Conservation (phyloP, 106 monocot species). For the Agapanthus africanus region DNA sequence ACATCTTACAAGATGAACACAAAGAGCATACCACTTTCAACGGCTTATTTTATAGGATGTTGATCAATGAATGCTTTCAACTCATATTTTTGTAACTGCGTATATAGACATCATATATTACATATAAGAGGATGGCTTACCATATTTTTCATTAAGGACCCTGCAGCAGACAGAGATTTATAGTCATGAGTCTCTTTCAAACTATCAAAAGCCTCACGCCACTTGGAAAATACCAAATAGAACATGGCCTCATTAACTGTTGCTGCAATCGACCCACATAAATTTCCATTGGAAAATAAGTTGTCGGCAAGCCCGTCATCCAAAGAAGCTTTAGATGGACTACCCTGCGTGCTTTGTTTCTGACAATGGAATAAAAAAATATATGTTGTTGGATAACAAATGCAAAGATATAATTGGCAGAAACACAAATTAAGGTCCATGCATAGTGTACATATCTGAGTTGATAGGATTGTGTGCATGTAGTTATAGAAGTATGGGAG, state of each 20-base stretch:
- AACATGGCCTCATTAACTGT: conserved; percentile 87
- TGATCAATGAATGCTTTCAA: too few species aligned
- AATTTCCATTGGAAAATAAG: conserved; percentile 27
- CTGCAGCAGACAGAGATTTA: conserved; percentile 60
- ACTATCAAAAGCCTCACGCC: conserved; percentile 77
- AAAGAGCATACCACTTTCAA: too few species aligned
- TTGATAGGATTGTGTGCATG: not conserved
- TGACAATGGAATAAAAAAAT: conserved; percentile 12
- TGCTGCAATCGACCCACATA: conserved; percentile 82
- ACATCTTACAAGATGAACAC: too few species aligned
- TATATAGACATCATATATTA: too few species aligned
- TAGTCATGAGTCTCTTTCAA: conserved; percentile 74
- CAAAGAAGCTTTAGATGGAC: conserved; percentile 24
- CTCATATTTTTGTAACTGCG: too few species aligned
- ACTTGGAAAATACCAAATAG: conserved; percentile 66
- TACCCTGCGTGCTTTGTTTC: conserved; percentile 23
- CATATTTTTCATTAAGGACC: conserved; percentile 84
- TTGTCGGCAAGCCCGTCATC: conserved; percentile 11
- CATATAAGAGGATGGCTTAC: too few species aligned
- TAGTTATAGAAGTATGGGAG: not conserved
- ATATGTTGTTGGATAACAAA: not conserved
- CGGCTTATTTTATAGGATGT: too few species aligned
- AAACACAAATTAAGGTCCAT: not conserved
- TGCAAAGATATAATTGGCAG: not conserved
- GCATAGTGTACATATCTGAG: not conserved